These are phyloP conservation scores for Marasmius sp. DNA, from an alignment of 1,284 basidiomycete species.

Conservation along the genomic window DNA sequence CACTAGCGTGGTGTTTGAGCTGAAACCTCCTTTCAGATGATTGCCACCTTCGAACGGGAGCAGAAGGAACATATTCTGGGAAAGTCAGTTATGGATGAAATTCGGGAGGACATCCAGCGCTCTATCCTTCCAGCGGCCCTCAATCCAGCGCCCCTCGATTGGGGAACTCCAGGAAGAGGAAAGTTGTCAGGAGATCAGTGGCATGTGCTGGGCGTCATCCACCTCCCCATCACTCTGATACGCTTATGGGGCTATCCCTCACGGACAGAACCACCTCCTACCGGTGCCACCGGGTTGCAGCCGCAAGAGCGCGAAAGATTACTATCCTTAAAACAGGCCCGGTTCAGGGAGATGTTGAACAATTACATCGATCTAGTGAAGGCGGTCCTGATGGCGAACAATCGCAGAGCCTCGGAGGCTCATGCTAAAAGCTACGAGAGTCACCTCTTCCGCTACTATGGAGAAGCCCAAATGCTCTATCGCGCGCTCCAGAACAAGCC, in stretches of 20 bases:
- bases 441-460: too few species aligned
- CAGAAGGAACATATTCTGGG: background rate
- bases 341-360: too few species aligned
- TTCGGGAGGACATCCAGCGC: background rate
- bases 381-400: slow-evolving; percentile 16
- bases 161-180: slow-evolving; percentile 19
- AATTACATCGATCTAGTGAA: slow-evolving; percentile 21
- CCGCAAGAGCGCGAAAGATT: too few species aligned
- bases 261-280: too few species aligned
- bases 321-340: too few species aligned
- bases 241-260: too few species aligned
- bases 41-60: background rate
- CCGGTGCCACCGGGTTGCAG: too few species aligned
- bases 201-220: slow-evolving; percentile 14
- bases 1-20: too few species aligned
- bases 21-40: background rate
- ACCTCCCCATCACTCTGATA: too few species aligned
- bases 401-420: slow-evolving; percentile 14
- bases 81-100: background rate
- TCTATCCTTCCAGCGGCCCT: background rate
- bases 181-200: slow-evolving; percentile 26
- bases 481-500: too few species aligned
- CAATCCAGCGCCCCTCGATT: slow-evolving; percentile 15
- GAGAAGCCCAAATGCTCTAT: too few species aligned
- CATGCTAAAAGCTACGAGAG: too few species aligned